Evolutionary conservation across 2,329 filamentous ascomycete genomes (phyloP).

Genomic region (Blastomyces gilchristii): DNA sequence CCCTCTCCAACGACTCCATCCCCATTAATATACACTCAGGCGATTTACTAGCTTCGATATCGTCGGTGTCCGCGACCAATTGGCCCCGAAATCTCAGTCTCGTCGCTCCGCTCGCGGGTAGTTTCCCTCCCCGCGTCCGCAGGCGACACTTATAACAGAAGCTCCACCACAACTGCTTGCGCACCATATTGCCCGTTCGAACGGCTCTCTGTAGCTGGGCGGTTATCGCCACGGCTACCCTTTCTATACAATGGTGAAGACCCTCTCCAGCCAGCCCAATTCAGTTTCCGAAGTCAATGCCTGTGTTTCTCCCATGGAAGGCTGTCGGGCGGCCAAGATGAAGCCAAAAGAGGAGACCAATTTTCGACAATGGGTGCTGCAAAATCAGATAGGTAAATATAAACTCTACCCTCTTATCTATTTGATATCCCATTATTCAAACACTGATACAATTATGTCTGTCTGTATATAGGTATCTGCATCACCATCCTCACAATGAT

Average conservation of each 20-base stretch:
- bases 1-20: background rate
- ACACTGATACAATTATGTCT: background rate
- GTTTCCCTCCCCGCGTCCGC: background rate
- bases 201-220: slow-evolving; percentile 7
- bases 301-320: slow-evolving; percentile 29
- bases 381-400: slow-evolving; percentile 64
- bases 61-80: background rate
- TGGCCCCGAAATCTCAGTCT: background rate
- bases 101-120: background rate
- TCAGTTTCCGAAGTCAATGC: slow-evolving; percentile 32
- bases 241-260: slow-evolving; percentile 25
- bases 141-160: background rate
- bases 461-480: slow-evolving; percentile 55
- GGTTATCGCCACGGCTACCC: slow-evolving; percentile 5
- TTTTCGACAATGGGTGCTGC: slow-evolving; percentile 53
- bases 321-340: slow-evolving; percentile 22
- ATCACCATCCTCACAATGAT: slow-evolving; percentile 77
- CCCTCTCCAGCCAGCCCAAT: slow-evolving; percentile 21
- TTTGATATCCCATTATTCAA: background rate
- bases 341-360: slow-evolving; percentile 24
- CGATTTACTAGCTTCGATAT: background rate
- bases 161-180: background rate
- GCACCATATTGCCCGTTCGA: background rate
- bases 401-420: background rate
- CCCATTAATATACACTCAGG: background rate